Evolutionary conservation across 129 eudicot genomes (phyloP).

Genomic region (Artemisia annua): DNA sequence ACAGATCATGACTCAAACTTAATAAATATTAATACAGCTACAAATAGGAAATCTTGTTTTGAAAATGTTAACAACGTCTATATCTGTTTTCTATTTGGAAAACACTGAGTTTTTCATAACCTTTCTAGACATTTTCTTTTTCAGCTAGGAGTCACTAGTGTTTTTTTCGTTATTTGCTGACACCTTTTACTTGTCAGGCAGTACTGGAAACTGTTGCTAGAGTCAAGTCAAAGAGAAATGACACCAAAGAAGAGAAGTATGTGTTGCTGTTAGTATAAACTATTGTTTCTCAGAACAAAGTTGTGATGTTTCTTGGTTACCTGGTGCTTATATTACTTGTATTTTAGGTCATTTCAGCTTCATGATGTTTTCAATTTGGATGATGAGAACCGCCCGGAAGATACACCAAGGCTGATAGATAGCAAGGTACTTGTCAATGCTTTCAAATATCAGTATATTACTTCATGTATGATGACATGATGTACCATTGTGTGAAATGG

Average conservation of each 20-base stretch:
- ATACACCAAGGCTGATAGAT: constrained; percentile 88
- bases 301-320: constrained; percentile 2
- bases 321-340: constrained; percentile 20
- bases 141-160: constrained; percentile 10
- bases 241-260: constrained; percentile 93
- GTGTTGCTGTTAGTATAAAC: constrained; percentile 24
- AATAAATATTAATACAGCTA: neutral
- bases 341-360: constrained; percentile 73
- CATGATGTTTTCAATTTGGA: constrained; percentile 90
- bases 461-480: neutral
- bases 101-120: neutral
- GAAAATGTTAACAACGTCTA: neutral
- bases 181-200: constrained; percentile 59
- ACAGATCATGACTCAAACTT: neutral
- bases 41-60: neutral
- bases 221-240: constrained; percentile 89
- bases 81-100: constrained; percentile 2
- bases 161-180: constrained; percentile 18
- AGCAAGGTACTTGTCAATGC: constrained; percentile 47
- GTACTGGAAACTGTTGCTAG: constrained; percentile 95
- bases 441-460: neutral
- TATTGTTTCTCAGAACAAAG: constrained; percentile 16
- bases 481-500: too few relatives aligned
- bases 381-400: constrained; percentile 75
- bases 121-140: neutral